Conservation (phyloP, 345 rosid genomes). For the Psidium guajava region DNA sequence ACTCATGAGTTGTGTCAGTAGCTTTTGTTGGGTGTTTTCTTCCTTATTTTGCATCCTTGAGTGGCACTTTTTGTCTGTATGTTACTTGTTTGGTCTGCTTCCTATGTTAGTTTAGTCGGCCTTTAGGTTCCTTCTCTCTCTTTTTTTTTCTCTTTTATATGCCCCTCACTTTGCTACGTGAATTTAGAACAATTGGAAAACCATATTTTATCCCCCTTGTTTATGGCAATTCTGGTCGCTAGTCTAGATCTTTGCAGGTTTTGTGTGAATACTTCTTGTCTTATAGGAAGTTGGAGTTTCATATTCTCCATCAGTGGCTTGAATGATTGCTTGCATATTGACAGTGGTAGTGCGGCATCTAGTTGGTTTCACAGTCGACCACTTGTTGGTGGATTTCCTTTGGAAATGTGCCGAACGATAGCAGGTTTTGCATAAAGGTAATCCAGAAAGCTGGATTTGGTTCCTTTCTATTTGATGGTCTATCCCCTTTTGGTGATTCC, state of each 20-base stretch:
- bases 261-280: neutral
- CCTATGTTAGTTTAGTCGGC: slow-evolving; percentile 9
- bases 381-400: neutral
- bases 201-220: neutral
- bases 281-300: neutral
- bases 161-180: neutral
- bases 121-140: neutral
- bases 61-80: slow-evolving; percentile 7
- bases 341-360: neutral
- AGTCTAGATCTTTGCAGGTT: neutral
- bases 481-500: neutral
- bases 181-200: neutral
- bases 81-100: slow-evolving; percentile 14
- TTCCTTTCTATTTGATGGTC: neutral
- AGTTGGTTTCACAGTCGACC: neutral
- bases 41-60: slow-evolving; percentile 18
- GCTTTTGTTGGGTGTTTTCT: slow-evolving; percentile 16
- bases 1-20: slow-evolving; percentile 9
- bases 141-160: neutral
- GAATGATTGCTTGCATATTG: neutral
- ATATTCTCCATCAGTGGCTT: neutral
- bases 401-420: neutral
- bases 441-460: neutral
- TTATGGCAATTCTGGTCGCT: too few relatives aligned
- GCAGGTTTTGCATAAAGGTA: neutral